Base-by-base conservation (phyloP, 495 filamentous ascomycete species). In the Patellaria atrata region DNA sequence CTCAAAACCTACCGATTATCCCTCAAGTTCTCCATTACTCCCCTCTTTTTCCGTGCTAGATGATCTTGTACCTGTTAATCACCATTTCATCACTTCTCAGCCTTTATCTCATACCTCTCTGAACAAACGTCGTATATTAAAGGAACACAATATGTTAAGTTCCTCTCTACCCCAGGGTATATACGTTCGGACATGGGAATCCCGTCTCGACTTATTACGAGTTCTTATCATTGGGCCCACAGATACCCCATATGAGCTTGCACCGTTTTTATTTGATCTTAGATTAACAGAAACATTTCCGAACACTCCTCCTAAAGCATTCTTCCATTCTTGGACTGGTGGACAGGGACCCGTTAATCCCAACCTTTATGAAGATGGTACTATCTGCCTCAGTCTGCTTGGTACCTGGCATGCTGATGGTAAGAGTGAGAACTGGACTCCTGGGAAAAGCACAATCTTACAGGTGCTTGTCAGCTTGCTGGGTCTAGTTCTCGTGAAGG, bases 311-410 rank as follows among this genome's bases (percentile, higher is more conserved):
- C 72, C 72, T 1, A 30, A 48, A 3, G 57, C 59, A 1, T 64
- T 58, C 47, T 77, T 77, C 42, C 70, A 77, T 45, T 66, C 61
- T 16, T 76, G 71, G 70, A 64, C 50, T 7, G 45, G 57, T 24
- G 58, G 62, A 3, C 38, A 59, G 5, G 71, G 67, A 2, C 53
- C 57, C 10, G 57, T 75, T 22, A 77, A 77, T 45, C 73, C 73
- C 1, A 77, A 77, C 43, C 46, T 77, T 3, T 75, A 74, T 43
- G 68, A 75, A 43, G 61, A 75, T 43, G 70, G 73, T 10, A 72
- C 63, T 30, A 68, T 76, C 21, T 77, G 73, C 38, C 52, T 77
- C 8, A 71, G 56, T 35, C 50, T 77, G 15, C 47, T 77, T 8
- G 73, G 70, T 2, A 76, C 73, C 2, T 77, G 73, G 73, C 57